Evolutionary conservation across 139 green algal genomes (phyloP).

Genomic region (Tetratostichococcus sp.): DNA sequence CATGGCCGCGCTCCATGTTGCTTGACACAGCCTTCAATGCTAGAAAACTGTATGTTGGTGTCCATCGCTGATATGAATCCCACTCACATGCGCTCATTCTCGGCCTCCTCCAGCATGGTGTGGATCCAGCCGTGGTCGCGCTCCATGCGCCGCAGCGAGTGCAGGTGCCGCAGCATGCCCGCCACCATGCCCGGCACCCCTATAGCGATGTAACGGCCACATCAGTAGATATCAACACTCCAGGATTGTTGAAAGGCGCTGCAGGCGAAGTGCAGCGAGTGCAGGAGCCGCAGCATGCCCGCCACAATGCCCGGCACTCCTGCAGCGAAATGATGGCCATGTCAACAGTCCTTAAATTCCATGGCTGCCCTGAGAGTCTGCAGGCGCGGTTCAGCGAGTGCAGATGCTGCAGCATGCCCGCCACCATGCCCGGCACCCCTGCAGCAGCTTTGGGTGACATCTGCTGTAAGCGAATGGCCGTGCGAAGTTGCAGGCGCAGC

Average conservation of each 20-base stretch:
- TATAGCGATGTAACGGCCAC: background rate
- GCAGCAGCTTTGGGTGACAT: too few species aligned
- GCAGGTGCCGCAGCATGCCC: conserved; percentile 88
- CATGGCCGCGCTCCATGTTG: conserved; percentile 74
- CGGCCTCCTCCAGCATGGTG: conserved; percentile 92
- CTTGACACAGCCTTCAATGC: too few species aligned
- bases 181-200: conserved; percentile 87
- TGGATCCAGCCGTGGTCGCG: conserved; percentile 86
- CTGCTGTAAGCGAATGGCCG: too few species aligned
- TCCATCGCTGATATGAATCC: too few species aligned
- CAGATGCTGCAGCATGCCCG: conserved; percentile 88
- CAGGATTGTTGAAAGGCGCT: too few species aligned
- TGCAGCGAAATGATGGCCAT: background rate
- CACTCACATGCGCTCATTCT: conserved; percentile 77
- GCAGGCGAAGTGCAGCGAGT: conserved; percentile 73
- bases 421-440: conserved; percentile 87
- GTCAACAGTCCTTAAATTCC: background rate
- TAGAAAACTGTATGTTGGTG: too few species aligned
- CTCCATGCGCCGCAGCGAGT: conserved; percentile 72
- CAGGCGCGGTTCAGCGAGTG: conserved; percentile 73
- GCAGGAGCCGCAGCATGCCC: conserved; percentile 88
- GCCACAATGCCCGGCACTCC: conserved; percentile 87
- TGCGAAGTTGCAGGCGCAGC: conserved; percentile 69
- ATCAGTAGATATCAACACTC: background rate
- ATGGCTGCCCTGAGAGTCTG: too few species aligned